phyloP scores from a whole-genome alignment of 202 grass and related monocot genomes.

The Schoenoplectus tabernaemontani region DNA sequence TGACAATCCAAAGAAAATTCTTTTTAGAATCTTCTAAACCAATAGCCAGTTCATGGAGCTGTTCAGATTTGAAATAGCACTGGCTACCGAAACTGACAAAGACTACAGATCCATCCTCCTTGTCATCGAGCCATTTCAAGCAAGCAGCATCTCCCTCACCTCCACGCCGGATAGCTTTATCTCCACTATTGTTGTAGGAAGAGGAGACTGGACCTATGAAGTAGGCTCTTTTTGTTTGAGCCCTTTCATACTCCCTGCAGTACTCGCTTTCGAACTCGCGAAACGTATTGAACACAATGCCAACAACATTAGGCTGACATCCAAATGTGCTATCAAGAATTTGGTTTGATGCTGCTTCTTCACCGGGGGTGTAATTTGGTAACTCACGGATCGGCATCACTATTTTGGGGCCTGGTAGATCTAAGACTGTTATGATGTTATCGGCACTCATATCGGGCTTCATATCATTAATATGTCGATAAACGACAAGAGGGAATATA shows the following conservation, averaged over 20 bases:
- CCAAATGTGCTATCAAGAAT: background rate
- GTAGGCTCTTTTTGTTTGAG: conserved; percentile 21
- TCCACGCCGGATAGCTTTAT: background rate
- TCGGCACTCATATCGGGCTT: conserved; percentile 27
- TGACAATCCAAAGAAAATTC: conserved; percentile 50
- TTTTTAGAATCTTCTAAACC: conserved; percentile 32
- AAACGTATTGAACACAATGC: conserved; percentile 54
- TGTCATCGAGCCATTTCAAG: conserved; percentile 38
- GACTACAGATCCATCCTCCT: conserved; percentile 23
- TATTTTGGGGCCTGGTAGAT: conserved; percentile 42
- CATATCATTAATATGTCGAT: background rate
- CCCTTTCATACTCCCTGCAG: conserved; percentile 25
- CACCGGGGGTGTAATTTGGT: conserved; percentile 29
- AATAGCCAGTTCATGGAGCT: conserved; percentile 42
- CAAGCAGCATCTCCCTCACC: conserved; percentile 11
- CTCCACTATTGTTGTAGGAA: conserved; percentile 15
- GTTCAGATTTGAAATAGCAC: conserved; percentile 10
- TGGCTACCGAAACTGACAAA: conserved; percentile 56
- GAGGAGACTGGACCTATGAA: conserved; percentile 43
- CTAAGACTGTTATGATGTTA: conserved; percentile 14
- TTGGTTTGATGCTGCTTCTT: background rate
- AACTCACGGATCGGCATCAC: conserved; percentile 31
- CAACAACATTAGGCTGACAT: conserved; percentile 20
- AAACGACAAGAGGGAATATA: conserved; percentile 24
- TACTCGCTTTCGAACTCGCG: conserved; percentile 36